Evolutionary conservation across 2,329 filamentous ascomycete species (phyloP).

Genomic region (Trichoderma sp.): DNA sequence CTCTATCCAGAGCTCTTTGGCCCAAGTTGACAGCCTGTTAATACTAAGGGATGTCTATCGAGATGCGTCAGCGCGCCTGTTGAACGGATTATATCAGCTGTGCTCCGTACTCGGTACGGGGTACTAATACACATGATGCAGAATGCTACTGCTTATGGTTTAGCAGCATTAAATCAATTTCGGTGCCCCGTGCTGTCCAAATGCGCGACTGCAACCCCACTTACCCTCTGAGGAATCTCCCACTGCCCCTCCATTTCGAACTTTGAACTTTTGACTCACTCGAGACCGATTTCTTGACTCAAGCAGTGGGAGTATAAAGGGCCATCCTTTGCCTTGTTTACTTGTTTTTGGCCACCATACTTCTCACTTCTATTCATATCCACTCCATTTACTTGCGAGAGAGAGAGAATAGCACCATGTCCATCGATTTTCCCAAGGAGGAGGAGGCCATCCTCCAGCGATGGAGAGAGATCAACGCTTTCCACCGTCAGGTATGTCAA

Average conservation of each 20-base stretch:
- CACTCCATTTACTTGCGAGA: background rate
- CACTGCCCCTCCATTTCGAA: slow-evolving; percentile 1
- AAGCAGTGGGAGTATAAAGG: background rate
- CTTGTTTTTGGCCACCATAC: background rate
- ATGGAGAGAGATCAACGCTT: slow-evolving; percentile 93
- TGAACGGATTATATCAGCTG: slow-evolving; percentile 6
- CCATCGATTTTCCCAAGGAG: slow-evolving; percentile 89
- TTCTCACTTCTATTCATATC: background rate
- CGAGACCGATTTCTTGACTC: background rate
- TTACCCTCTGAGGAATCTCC: slow-evolving; percentile 3
- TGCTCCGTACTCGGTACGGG: background rate
- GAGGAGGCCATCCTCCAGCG: slow-evolving; percentile 81
- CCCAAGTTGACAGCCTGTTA: slow-evolving; percentile 15
- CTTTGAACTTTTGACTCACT: slow-evolving; percentile 15
- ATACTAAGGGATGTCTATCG: slow-evolving; percentile 8
- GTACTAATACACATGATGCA: background rate
- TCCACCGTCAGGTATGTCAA: slow-evolving; percentile 70
- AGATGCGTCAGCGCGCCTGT: slow-evolving; percentile 14
- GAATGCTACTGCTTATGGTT: background rate
- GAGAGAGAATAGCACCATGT: slow-evolving; percentile 54
- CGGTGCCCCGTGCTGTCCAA: background rate
- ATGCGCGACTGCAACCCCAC: slow-evolving; percentile 7
- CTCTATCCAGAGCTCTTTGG: background rate
- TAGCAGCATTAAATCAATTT: background rate
- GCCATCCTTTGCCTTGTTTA: background rate